Evolutionary conservation across 345 rosid species (phyloP).

Genomic region (Moricandia moricandioides): DNA sequence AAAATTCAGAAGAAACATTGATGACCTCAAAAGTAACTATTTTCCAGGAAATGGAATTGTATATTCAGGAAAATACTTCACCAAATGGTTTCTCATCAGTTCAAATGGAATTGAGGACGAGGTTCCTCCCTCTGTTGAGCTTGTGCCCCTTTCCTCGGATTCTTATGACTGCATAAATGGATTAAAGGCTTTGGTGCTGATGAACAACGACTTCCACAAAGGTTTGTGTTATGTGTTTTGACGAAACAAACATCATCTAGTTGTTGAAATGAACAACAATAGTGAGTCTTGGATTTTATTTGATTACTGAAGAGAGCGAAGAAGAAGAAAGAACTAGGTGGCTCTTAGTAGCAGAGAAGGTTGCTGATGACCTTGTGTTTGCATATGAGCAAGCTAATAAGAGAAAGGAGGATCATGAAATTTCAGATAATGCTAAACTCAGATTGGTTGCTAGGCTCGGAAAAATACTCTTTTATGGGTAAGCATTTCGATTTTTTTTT

Average conservation of each 20-base stretch:
- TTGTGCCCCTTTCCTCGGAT: constrained; percentile 42
- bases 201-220: constrained; percentile 19
- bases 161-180: constrained; percentile 29
- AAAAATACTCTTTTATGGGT: constrained; percentile 44
- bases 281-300: constrained; percentile 4
- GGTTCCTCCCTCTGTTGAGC: constrained; percentile 36
- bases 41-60: constrained; percentile 2
- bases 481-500: no score
- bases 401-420: constrained; percentile 10
- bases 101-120: constrained; percentile 37
- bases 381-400: constrained; percentile 41
- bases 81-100: constrained; percentile 53
- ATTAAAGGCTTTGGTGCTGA: constrained; percentile 39
- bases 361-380: constrained; percentile 45
- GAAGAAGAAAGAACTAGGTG: constrained; percentile 39
- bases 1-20: constrained; percentile 33
- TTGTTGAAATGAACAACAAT: background rate
- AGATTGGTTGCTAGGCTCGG: constrained; percentile 60
- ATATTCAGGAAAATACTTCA: constrained; percentile 34
- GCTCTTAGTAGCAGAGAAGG: constrained; percentile 46
- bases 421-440: constrained; percentile 35
- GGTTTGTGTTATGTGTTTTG: constrained; percentile 7
- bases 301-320: constrained; percentile 19
- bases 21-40: constrained; percentile 10
- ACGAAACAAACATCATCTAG: background rate